Percentiles rank a stretch among this genome's conserved stretches.
Conservation (phyloP, 2,329 filamentous ascomycete genomes). For the Nectriaceae sp. region DNA sequence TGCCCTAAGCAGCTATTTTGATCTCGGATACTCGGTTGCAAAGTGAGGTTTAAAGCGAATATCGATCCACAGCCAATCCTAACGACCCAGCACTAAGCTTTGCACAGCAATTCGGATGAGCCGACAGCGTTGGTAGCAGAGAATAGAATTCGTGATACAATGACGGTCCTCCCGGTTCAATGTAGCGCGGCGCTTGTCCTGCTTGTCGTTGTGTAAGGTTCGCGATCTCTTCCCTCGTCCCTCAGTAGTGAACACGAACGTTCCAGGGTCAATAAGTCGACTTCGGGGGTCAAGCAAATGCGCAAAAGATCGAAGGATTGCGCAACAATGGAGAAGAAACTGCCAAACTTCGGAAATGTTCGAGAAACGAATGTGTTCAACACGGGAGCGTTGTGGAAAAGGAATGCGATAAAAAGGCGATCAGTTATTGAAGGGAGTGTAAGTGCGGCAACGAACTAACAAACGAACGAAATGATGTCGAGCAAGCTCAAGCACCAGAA, state of each 20-base stretch:
- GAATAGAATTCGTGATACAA: constrained; percentile 10
- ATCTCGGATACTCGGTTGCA: too few relatives aligned
- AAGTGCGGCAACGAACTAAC: constrained; percentile 9
- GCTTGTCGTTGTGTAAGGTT: constrained; percentile 10
- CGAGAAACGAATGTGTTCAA: constrained; percentile 15
- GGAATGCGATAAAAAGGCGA: constrained; percentile 21
- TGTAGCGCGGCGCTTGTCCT: constrained; percentile 9
- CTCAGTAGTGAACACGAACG: constrained; percentile 2
- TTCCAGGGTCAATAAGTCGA: neutral
- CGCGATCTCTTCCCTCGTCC: constrained; percentile 5
- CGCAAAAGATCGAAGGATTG: constrained; percentile 4
- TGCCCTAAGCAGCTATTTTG: too few relatives aligned
- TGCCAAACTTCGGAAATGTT: constrained; percentile 1
- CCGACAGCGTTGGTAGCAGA: constrained; percentile 8
- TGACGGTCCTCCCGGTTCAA: constrained; percentile 11
- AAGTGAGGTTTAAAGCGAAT: too few relatives aligned
- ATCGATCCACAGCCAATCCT: neutral
- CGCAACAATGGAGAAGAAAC: neutral
- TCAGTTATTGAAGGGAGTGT: constrained; percentile 13
- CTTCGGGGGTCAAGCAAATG: constrained; percentile 3
- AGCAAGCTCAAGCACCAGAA: constrained; percentile 25
- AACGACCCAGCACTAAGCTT: constrained; percentile 15
- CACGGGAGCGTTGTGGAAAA: constrained; percentile 13
- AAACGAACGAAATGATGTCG: constrained; percentile 13
- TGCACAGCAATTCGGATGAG: constrained; percentile 9